Evolutionary conservation across 78 protist species (phyloP), one percentile per base, ranked within the genome.

Genomic region (Tieghemostelium lacteum): DNA sequence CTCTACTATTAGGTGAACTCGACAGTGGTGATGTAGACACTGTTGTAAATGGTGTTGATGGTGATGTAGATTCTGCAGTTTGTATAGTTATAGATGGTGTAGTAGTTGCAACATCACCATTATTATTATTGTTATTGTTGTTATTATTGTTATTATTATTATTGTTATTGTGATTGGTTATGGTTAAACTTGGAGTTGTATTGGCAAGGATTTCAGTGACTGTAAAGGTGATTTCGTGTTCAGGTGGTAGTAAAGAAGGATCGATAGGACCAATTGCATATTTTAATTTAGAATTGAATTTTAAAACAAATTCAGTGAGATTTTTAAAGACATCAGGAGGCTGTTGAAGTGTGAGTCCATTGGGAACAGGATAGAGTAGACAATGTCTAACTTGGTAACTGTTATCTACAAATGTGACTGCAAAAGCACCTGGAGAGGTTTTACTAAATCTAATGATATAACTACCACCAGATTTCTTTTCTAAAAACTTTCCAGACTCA

Each of bases 401-500:
- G 2, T 62, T 16, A 40, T 91, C 94, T 1, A 91, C 85, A 65
- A 91, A 91, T 14, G 94, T 91, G 6, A 91, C 80, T 20, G 94
- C 94, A 34, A 91, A 91, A n/a, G 94, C 87, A 40, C 94, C 94
- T 2, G 88, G 85, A 28, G 55, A 63, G 22, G 94, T 91, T 39
- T 91, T 91, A 37, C 87, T 73, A 39, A 70, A 91, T n/a, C 94
- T 26, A 54, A 91, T 78, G 12, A 91, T 33, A 73, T 83, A 91
- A 20, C 69, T 34, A 36, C 94, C 94, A 22, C 49, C 39, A 34
- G 52, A 40, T 54, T 91, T 83, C n/a, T 49, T 61, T 20, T 87
- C 86, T 34, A 87, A 52, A 14, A 88, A 37, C 33, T 52, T 55
- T 0, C 64, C 71, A 62, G 94, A 88, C 29, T 91, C 94, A 4